Evolutionary conservation across 202 grass and related monocot species (phyloP).

Genomic region (Alloteropsis angusta): DNA sequence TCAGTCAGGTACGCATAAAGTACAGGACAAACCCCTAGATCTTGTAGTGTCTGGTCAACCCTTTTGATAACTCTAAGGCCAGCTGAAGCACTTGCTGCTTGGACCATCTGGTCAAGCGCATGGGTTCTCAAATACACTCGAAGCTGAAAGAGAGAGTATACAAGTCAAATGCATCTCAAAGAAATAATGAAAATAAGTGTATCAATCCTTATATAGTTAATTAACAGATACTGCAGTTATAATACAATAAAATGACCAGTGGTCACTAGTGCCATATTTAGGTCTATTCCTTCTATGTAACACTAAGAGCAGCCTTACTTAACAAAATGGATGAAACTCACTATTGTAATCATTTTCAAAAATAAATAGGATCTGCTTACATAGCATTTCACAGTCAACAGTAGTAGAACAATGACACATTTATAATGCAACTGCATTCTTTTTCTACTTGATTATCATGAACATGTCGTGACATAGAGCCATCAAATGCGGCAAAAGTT

Average conservation of each 20-base stretch:
- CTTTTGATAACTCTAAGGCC: slow-evolving; percentile 86
- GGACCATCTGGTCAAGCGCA: slow-evolving; percentile 95
- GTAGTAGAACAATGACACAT: neutral
- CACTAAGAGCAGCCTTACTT: neutral
- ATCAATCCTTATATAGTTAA: neutral
- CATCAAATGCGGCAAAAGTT: neutral
- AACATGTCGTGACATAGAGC: neutral
- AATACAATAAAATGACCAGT: neutral
- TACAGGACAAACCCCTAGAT: slow-evolving; percentile 74
- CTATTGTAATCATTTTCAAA: neutral
- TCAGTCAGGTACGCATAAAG: neutral
- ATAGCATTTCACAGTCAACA: too few species aligned
- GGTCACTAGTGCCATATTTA: neutral
- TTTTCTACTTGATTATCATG: neutral
- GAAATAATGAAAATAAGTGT: neutral
- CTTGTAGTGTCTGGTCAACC: slow-evolving; percentile 87
- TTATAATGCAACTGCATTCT: neutral
- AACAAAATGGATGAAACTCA: neutral
- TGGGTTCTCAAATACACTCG: slow-evolving; percentile 88
- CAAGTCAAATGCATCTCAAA: slow-evolving; percentile 21
- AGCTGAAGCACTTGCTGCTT: slow-evolving; percentile 76
- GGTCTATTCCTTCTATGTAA: neutral
- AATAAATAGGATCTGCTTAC: neutral
- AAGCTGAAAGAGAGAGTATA: slow-evolving; percentile 53
- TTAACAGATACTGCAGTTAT: neutral